Base-by-base conservation (phyloP, 2,329 filamentous ascomycete species). In the Aspergillus sp. region DNA sequence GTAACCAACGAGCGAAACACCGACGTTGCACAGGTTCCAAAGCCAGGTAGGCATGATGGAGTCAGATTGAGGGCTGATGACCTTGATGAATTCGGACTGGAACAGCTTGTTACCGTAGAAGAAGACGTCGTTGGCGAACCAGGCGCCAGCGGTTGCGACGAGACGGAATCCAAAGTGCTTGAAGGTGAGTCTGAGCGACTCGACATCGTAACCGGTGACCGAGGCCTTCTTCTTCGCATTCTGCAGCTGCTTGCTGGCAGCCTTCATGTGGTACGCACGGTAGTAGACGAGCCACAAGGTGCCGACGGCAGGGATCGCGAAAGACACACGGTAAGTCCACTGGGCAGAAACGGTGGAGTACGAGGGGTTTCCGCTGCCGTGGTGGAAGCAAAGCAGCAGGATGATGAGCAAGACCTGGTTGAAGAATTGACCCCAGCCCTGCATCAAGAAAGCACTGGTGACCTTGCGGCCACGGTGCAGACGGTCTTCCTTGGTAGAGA, bases 51-150 rank as follows among this genome's bases (percentile, higher is more conserved):
- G 88, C 85, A 96, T 89, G 73, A 97, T 85, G 7, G 89, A 91
- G 37, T 80, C 77, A 62, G 86, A 84, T 64, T 83, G 77, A 53
- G 86, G 82, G 54, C 87, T 89, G 65, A 97, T 88, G 70, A 95
- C 89, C 33, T 80, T 80, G 77, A 97, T 96, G 79, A 97, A 97
- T 72, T 93, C 85, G 61, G 84, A 85, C 79, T 96, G 93, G 84
- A 97, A 97, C 54, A 97, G 88, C 83, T 96, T 97, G 88, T 96
- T 97, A 67, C 93, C 93, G 80, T 98, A 98, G 82, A 98, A 98
- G 83, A 98, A 97, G 65, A 98, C 89, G 71, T 98, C 93, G 76
- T 98, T 98, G 79, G 88, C 90, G 77, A 93, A 98, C 93, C 93
- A 98, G 37, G 87, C 85, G 56, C 90, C 90, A 11, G 93, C 87